Percentiles rank a stretch among this genome's conserved stretches.
Conservation (phyloP, 2,329 filamentous ascomycete genomes). For the Fusarium anguioides region DNA sequence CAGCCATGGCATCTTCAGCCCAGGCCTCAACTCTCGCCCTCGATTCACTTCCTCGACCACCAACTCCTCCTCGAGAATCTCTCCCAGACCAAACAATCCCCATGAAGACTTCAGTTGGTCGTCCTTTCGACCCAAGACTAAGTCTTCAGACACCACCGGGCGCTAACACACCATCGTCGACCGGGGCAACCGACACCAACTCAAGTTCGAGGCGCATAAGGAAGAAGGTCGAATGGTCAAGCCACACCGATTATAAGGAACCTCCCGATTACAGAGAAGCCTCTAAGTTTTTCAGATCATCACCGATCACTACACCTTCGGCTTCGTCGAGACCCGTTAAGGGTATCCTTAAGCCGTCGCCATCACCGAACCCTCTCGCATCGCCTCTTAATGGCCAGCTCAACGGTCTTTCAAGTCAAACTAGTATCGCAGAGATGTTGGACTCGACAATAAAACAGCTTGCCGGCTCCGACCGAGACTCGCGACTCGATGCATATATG, state of each 20-base stretch:
- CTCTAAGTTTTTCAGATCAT: constrained; percentile 52
- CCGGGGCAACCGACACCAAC: constrained; percentile 55
- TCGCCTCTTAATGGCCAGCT: constrained; percentile 56
- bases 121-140: constrained; percentile 52
- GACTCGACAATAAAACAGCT: constrained; percentile 87
- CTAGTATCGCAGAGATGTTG: constrained; percentile 80
- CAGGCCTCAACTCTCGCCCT: constrained; percentile 53
- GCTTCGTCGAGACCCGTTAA: constrained; percentile 62
- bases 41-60: constrained; percentile 68
- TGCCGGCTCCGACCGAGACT: constrained; percentile 76
- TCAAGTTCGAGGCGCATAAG: constrained; percentile 57
- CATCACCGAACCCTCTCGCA: constrained; percentile 60
- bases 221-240: constrained; percentile 69
- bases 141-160: constrained; percentile 64
- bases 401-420: constrained; percentile 52
- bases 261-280: constrained; percentile 58
- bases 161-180: constrained; percentile 57
- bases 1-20: constrained; percentile 58
- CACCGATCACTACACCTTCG: constrained; percentile 55
- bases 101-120: constrained; percentile 51
- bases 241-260: constrained; percentile 67
- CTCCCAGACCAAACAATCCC: constrained; percentile 52
- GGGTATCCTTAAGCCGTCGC: constrained; percentile 81
- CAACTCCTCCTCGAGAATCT: constrained; percentile 73
- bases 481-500: constrained; percentile 86